Evolutionary conservation across 2,329 filamentous ascomycete genomes (phyloP).

Genomic region (Phyllosticta paracitricarpa): DNA sequence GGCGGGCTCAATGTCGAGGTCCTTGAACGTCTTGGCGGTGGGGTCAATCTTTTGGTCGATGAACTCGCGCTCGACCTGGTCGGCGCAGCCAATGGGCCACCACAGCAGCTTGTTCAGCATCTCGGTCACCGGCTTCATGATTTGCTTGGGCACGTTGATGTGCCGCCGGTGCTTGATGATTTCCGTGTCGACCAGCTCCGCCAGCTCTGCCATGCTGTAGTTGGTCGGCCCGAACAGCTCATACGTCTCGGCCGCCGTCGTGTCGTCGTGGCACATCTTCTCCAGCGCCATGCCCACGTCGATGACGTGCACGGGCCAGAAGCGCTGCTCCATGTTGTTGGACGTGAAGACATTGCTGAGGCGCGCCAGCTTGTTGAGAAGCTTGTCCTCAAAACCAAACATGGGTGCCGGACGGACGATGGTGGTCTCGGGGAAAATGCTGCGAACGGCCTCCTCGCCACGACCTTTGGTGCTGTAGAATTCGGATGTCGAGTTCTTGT

Average conservation of each 20-base stretch:
- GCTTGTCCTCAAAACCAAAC: slow-evolving; percentile 89
- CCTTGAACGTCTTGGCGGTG: slow-evolving; percentile 88
- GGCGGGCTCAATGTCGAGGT: slow-evolving; percentile 79
- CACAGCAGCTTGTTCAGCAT: slow-evolving; percentile 74
- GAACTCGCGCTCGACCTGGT: slow-evolving; percentile 86
- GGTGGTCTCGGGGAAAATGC: slow-evolving; percentile 92
- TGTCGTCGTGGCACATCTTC: slow-evolving; percentile 83
- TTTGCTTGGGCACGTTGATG: slow-evolving; percentile 75
- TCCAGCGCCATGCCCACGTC: slow-evolving; percentile 87
- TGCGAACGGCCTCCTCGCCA: slow-evolving; percentile 73
- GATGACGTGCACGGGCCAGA: slow-evolving; percentile 84
- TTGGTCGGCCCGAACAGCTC: slow-evolving; percentile 91
- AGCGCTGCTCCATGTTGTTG: slow-evolving; percentile 88
- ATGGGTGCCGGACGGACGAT: slow-evolving; percentile 89
- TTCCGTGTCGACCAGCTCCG: slow-evolving; percentile 79
- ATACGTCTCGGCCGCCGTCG: slow-evolving; percentile 78
- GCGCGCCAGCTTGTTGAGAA: slow-evolving; percentile 76
- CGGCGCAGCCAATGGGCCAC: slow-evolving; percentile 76
- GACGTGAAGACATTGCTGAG: slow-evolving; percentile 75
- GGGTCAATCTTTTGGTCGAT: slow-evolving; percentile 87
- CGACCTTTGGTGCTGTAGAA: slow-evolving; percentile 86
- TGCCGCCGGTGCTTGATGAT: slow-evolving; percentile 84
- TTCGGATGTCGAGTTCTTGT: slow-evolving; percentile 68
- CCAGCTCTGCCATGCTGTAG: slow-evolving; percentile 82
- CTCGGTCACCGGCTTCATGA: slow-evolving; percentile 66